Conservation (phyloP, 78 protist genomes). For the Dictyostelium discoideum region DNA sequence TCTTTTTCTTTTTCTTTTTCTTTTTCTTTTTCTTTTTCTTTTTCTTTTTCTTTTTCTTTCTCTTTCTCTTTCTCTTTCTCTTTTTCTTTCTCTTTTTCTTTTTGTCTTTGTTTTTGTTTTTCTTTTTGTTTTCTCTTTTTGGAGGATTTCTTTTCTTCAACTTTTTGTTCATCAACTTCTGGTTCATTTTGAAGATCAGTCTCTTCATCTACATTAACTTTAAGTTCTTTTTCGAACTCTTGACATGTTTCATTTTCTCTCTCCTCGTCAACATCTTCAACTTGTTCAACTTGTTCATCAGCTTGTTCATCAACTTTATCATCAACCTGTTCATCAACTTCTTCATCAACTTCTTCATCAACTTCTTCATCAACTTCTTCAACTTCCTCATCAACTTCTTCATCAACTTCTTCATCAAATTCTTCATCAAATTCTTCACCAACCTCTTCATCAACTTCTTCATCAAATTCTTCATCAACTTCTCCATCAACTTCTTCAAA, state of each 20-base stretch:
- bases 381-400: background rate
- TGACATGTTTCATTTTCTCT: background rate
- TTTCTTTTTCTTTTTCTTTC: background rate
- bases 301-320: background rate
- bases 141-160: background rate
- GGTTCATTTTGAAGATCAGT: background rate
- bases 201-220: background rate
- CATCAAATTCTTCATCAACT: background rate
- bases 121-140: background rate
- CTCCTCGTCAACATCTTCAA: background rate
- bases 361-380: background rate
- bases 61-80: background rate
- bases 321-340: background rate
- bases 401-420: background rate
- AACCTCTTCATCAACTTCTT: background rate
- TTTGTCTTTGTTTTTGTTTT: too few species aligned
- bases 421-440: background rate
- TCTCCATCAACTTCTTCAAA: background rate
- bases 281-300: too few species aligned
- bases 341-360: background rate
- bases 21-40: background rate
- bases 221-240: background rate
- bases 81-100: background rate
- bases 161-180: too few species aligned
- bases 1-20: background rate